phyloP scores from a whole-genome alignment of 208 protist genomes.

The Borovskyia barvae region DNA sequence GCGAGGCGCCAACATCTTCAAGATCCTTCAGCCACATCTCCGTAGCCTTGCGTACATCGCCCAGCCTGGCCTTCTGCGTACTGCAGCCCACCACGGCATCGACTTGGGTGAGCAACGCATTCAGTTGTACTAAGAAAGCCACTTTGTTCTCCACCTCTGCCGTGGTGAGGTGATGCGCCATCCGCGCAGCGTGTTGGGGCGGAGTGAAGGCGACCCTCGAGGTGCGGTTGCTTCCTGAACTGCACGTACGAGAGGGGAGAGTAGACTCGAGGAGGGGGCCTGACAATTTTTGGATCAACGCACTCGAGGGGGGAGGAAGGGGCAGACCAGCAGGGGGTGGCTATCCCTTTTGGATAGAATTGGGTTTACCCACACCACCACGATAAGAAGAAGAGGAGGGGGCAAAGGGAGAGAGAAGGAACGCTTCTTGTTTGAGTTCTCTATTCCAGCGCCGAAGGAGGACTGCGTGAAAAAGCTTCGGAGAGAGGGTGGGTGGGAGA shows the following conservation, averaged over 20 bases:
- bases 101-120: conserved; percentile 60
- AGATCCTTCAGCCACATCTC: conserved; percentile 64
- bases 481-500: conserved; percentile 8
- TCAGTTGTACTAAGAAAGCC: conserved; percentile 79
- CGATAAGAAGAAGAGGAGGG: neutral
- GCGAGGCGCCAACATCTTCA: conserved; percentile 23
- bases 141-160: conserved; percentile 69
- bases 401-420: neutral
- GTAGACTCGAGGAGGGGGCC: too few species aligned
- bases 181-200: too few species aligned
- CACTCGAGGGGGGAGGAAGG: too few species aligned
- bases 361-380: too few species aligned
- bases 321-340: too few species aligned
- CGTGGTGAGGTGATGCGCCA: conserved; percentile 31
- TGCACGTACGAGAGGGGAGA: too few species aligned
- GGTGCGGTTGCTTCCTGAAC: too few species aligned
- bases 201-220: too few species aligned
- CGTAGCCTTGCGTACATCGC: conserved; percentile 35
- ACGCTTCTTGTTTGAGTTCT: neutral
- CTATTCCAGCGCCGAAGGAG: neutral
- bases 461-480: conserved; percentile 7
- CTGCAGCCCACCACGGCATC: conserved; percentile 41
- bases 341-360: too few species aligned
- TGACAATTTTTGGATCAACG: too few species aligned
- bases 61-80: conserved; percentile 49